phyloP scores from a whole-genome alignment of 139 green algal species.

The Tetradesmus obliquus region DNA sequence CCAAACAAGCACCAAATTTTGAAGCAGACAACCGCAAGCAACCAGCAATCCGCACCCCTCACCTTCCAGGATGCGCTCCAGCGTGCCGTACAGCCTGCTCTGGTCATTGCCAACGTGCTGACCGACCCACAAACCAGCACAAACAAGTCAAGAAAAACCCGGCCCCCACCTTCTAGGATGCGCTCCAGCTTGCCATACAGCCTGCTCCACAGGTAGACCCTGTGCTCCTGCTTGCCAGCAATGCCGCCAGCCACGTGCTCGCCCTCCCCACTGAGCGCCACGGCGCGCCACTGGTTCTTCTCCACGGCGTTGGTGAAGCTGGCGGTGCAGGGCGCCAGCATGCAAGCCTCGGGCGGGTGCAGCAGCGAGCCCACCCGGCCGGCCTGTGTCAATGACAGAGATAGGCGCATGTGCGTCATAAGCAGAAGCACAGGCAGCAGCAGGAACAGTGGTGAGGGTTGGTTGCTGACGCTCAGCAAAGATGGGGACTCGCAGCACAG shows the following conservation, averaged over 20 bases:
- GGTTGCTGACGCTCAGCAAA: too few relatives aligned
- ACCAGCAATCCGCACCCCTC: too few relatives aligned
- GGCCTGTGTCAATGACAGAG: background rate
- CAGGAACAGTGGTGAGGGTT: background rate
- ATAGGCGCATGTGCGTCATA: background rate
- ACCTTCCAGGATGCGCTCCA: too few relatives aligned
- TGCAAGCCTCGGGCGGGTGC: background rate
- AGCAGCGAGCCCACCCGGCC: conserved; percentile 34
- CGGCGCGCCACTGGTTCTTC: conserved; percentile 58
- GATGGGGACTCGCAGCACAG: too few relatives aligned
- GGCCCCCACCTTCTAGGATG: conserved; percentile 80
- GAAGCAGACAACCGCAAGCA: too few relatives aligned
- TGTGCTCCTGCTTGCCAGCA: conserved; percentile 61
- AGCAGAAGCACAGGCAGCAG: background rate
- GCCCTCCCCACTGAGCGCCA: conserved; percentile 68
- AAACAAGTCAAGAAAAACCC: too few relatives aligned
- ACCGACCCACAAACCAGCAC: too few relatives aligned
- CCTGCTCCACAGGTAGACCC: conserved; percentile 76
- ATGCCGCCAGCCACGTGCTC: conserved; percentile 74
- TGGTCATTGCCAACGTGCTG: too few relatives aligned
- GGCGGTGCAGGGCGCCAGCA: background rate
- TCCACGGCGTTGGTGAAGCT: conserved; percentile 77
- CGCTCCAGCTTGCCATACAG: conserved; percentile 69
- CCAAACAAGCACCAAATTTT: too few relatives aligned
- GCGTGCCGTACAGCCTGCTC: too few relatives aligned